Evolutionary conservation across 345 rosid genomes (phyloP), one percentile per base, ranked within the genome.

Genomic region (Bruguiera sexangula): DNA sequence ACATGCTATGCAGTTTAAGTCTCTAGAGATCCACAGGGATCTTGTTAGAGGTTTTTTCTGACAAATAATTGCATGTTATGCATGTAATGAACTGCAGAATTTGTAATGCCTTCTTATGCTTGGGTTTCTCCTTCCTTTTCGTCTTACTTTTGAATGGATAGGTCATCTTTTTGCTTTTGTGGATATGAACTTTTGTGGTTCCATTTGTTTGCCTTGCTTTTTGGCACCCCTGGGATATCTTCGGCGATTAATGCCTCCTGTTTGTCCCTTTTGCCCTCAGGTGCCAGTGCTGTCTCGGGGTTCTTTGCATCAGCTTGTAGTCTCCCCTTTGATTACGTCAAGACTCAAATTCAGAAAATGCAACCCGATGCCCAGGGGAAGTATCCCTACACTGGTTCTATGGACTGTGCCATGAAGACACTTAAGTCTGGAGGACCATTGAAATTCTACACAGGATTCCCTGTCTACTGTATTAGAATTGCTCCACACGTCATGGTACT

Each of bases 271-370:
- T 66, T 16, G 8, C 68, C 16, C 55, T 66, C 89, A 95, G 99
- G 89, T 54, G 99, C 99, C 57, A 95, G 99, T 86, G 37, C 82
- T 10, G 91, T 92, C 46, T 95, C 98, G 0, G 99, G 99, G 7
- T 87, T 95, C 82, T 95, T 84, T 36, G 99, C 99, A 62, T 61
- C 99, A 18, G 89, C 99, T 60, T 95, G 99, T 82, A 95, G 99
- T 77, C 80, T 95, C 55, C 99, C 99, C n/a, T 92, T 95, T 36
- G 99, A 95, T 83, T 95, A 72, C 58, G 96, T 95, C 26, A 95
- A 95, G 79, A 95, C 99, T 16, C 99, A 95, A 79, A 92, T 95
- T 63, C 99, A 95, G 88, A 95, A 95, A 74, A 95, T 95, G 99
- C 98, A 95, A 77, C 99, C 99, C 7, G 96, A 95, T 78, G 96